Percentiles rank a stretch among this genome's conserved stretches.
Conservation (phyloP, 768 basidiomycete genomes). For the Lepiota subincarnata region DNA sequence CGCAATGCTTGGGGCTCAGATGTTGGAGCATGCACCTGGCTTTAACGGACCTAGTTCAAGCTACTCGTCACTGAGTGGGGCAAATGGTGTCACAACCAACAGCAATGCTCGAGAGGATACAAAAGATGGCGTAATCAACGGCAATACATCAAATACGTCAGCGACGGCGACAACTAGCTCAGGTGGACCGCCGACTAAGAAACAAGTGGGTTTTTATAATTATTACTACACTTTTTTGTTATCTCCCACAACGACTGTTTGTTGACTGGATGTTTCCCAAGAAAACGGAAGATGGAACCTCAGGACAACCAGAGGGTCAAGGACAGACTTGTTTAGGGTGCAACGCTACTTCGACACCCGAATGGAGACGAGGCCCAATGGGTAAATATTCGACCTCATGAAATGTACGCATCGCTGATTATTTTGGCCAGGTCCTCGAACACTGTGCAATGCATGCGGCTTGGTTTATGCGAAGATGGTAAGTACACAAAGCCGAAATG, state of each 20-base stretch:
- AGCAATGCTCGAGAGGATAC: slow-evolving; percentile 6
- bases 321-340: slow-evolving; percentile 80
- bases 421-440: slow-evolving; percentile 62
- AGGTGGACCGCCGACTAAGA: slow-evolving; percentile 10
- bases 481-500: slow-evolving; percentile 24
- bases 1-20: slow-evolving; percentile 37
- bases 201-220: not conserved
- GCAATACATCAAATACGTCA: not conserved
- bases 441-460: slow-evolving; percentile 82
- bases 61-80: slow-evolving; percentile 11
- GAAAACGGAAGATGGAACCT: slow-evolving; percentile 9
- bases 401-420: not conserved
- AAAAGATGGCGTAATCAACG: slow-evolving; percentile 7
- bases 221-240: no score
- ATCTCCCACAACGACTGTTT: not conserved
- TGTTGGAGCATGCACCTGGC: slow-evolving; percentile 37
- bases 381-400: slow-evolving; percentile 40
- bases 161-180: slow-evolving; percentile 11
- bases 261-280: not conserved
- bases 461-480: slow-evolving; percentile 86
- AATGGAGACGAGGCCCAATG: slow-evolving; percentile 82
- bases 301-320: slow-evolving; percentile 21
- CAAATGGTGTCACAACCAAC: slow-evolving; percentile 10
- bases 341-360: slow-evolving; percentile 79
- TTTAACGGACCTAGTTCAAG: slow-evolving; percentile 9